Percentiles rank a stretch among this genome's conserved stretches.
phyloP scores from a whole-genome alignment of 2,329 filamentous ascomycete species.

The Salinomyces thailandicus region DNA sequence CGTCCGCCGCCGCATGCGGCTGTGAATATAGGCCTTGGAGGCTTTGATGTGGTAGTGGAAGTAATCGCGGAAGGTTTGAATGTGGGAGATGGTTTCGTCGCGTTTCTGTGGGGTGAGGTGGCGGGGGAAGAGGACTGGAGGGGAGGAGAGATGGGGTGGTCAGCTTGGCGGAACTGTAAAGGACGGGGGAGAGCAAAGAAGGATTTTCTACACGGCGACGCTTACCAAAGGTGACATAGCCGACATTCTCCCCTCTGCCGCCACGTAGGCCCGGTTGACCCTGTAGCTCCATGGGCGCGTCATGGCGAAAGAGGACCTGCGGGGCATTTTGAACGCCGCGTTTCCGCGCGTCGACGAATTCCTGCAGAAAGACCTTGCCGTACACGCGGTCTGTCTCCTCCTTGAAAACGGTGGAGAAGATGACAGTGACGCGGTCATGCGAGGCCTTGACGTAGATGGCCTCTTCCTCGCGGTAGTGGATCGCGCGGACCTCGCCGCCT shows the following conservation, averaged over 20 bases:
- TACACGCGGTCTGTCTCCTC: conserved; percentile 97
- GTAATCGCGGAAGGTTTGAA: conserved; percentile 99
- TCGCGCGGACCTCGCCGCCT: conserved; percentile 85
- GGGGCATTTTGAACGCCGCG: conserved; percentile 96
- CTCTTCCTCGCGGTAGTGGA: conserved; percentile 97
- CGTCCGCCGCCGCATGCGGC: conserved; percentile 91
- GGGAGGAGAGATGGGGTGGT: background rate
- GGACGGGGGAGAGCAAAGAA: background rate
- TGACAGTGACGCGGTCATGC: conserved; percentile 94
- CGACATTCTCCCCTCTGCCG: conserved; percentile 67
- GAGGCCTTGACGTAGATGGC: conserved; percentile 98
- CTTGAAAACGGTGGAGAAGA: conserved; percentile 95
- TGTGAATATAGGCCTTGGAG: conserved; percentile 98
- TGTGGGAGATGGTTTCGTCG: conserved; percentile 93
- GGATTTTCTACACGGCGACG: too few relatives aligned
- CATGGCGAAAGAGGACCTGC: conserved; percentile 91
- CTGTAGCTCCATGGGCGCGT: conserved; percentile 84
- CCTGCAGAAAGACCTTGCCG: conserved; percentile 95
- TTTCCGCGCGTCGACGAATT: conserved; percentile 92
- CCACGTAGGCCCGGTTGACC: conserved; percentile 72
- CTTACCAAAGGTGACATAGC: conserved; percentile 95
- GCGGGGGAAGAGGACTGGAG: conserved; percentile 78
- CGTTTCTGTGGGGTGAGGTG: conserved; percentile 85
- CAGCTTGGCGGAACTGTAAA: conserved; percentile 12
- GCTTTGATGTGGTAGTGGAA: conserved; percentile 99